Evolutionary conservation across 495 filamentous ascomycete species (phyloP).

Genomic region (Penicillium macrosclerotiorum): DNA sequence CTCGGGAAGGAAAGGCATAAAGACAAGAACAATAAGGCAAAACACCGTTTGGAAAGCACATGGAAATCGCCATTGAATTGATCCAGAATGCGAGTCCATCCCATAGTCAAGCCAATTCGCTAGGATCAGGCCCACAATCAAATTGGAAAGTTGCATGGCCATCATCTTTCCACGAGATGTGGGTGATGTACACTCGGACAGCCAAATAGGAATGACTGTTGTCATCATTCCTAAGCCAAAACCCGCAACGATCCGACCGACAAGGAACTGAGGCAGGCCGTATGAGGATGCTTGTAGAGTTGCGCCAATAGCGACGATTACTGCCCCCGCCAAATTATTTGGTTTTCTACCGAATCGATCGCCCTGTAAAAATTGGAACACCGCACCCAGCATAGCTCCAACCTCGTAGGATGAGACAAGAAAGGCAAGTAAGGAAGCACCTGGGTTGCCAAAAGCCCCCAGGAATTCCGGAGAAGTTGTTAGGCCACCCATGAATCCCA

Average conservation of each 20-base stretch:
- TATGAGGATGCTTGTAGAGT: conserved; percentile 46
- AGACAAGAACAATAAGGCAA: conserved; percentile 33
- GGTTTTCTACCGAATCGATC: conserved; percentile 52
- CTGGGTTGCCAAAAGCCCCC: conserved; percentile 12
- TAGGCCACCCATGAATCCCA: conserved; percentile 22
- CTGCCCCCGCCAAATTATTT: conserved; percentile 59
- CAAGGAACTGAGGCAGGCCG: conserved; percentile 55
- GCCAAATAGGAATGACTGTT: conserved; percentile 67
- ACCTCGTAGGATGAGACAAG: conserved; percentile 21
- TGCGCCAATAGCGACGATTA: conserved; percentile 57
- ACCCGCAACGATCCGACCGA: conserved; percentile 67
- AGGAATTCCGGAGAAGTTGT: conserved; percentile 19
- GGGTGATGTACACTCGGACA: conserved; percentile 66
- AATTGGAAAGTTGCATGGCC: conserved; percentile 33
- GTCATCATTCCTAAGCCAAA: conserved; percentile 66
- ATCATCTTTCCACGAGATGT: conserved; percentile 61
- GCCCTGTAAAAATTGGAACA: conserved; percentile 25
- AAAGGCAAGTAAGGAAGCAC: conserved; percentile 15
- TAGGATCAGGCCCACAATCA: conserved; percentile 17
- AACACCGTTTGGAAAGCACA: conserved; percentile 60
- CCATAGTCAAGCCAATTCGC: conserved; percentile 27
- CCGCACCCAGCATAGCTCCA: conserved; percentile 13
- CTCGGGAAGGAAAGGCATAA: conserved; percentile 29
- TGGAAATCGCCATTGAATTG: conserved; percentile 51
- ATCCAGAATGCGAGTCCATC: conserved; percentile 6